Evolutionary conservation across 345 rosid species (phyloP).

Genomic region (Laguncularia racemosa): DNA sequence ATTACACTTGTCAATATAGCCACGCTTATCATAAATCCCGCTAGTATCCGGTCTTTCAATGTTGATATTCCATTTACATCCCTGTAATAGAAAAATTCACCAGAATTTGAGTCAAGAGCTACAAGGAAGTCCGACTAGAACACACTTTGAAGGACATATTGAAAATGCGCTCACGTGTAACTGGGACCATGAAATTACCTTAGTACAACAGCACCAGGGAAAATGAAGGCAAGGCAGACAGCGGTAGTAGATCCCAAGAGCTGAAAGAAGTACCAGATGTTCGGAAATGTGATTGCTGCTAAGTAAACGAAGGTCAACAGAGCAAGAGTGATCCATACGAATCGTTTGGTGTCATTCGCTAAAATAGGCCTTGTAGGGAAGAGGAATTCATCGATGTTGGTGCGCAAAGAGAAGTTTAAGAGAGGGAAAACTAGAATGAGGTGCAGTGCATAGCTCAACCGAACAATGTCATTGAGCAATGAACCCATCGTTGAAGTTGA

Average conservation of each 20-base stretch:
- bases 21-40: slow-evolving; percentile 30
- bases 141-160: not conserved
- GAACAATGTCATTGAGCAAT: slow-evolving; percentile 45
- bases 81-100: slow-evolving; percentile 18
- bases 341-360: slow-evolving; percentile 44
- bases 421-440: slow-evolving; percentile 82
- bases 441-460: slow-evolving; percentile 76
- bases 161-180: no score
- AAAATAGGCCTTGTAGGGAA: slow-evolving; percentile 37
- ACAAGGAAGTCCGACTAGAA: not conserved
- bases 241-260: slow-evolving; percentile 82
- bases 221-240: slow-evolving; percentile 76
- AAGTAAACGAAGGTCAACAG: slow-evolving; percentile 40
- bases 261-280: slow-evolving; percentile 80
- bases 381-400: slow-evolving; percentile 59
- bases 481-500: slow-evolving; percentile 41
- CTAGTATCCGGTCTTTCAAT: slow-evolving; percentile 23
- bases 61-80: slow-evolving; percentile 42
- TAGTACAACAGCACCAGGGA: slow-evolving; percentile 69
- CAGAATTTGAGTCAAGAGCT: not conserved
- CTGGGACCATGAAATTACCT: slow-evolving; percentile 26
- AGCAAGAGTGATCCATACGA: slow-evolving; percentile 37
- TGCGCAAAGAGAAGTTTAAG: slow-evolving; percentile 65
- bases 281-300: slow-evolving; percentile 59
- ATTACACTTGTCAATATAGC: slow-evolving; percentile 37